Base-by-base conservation (phyloP, 371 early-diverging fungal species). In the Choanephora cucurbitarum region DNA sequence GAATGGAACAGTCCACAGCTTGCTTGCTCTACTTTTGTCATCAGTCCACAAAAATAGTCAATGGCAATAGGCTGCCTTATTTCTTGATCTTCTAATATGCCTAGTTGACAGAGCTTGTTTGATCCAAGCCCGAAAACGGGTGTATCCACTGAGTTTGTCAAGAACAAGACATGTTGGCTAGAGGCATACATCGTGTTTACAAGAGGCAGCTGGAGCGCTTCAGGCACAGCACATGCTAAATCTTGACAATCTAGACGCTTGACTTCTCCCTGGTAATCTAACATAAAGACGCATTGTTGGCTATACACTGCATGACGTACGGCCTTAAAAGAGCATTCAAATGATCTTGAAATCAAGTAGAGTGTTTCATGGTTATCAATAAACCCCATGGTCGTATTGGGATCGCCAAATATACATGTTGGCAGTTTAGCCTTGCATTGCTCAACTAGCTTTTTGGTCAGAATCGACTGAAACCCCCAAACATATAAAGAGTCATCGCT, bases 1-100 rank as follows among this genome's bases (percentile, higher is more conserved):
- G 78, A 72, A 47, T 78, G 78, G n/a, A 75, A 78, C 0, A 52
- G 56, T 1, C 73, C 69, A 45, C 75, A 78, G 0, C 64, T 50
- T 4, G 70, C 43, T 7, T 28, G 42, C 0, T 49, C 49, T 11
- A 43, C 43, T 1, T 44, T 24, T 10, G 44, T 0, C 1, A 18
- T 21, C 14, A 78, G 24, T 10, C 75, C 78, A 32, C 55, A 50
- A 44, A 78, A 78, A 49, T 67, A 69, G 0, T 67, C 71, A 1
- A 78, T 48, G 5, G 60, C n/a, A 1, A 33, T 14, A 0, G 67
- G 66, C 10, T 11, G 9, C 7, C 39, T 48, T 1, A 43, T 9
- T 1, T 49, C 24, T 24, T 45, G 33, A 4, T 69, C 58, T n/a
- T 59, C 49, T 42, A 52, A 57, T 4, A 56, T 15, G 1, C 75